These are phyloP conservation scores for Scleromitrula shiraiana DNA, from an alignment of 2,329 filamentous ascomycete species.

Conservation along the genomic window DNA sequence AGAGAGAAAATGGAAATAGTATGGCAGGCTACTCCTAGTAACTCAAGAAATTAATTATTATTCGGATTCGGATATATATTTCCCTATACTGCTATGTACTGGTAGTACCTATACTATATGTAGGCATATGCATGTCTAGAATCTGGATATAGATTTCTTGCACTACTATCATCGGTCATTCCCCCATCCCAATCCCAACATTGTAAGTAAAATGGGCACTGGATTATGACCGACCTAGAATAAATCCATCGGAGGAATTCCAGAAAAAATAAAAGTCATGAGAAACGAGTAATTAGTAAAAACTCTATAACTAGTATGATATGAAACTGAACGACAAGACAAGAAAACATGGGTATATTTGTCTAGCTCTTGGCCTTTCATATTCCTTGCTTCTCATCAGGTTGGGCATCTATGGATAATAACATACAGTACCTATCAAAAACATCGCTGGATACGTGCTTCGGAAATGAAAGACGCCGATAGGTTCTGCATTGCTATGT, in stretches of 20 bases:
- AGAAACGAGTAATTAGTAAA: too few species aligned
- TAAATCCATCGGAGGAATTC: background rate
- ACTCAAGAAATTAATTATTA: background rate
- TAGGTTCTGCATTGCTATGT: constrained; percentile 24
- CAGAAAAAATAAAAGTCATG: background rate
- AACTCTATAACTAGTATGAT: background rate
- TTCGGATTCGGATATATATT: too few species aligned
- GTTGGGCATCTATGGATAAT: constrained; percentile 21
- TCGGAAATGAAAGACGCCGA: constrained; percentile 14
- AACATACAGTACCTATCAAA: too few species aligned
- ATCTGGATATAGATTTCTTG: too few species aligned
- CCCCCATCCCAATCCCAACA: background rate
- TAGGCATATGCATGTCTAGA: too few species aligned
- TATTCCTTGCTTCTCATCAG: constrained; percentile 7
- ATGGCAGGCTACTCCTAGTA: too few species aligned
- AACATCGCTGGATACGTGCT: constrained; percentile 10
- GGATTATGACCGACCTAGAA: background rate
- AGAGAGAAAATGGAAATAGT: background rate
- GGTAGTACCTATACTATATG: too few species aligned
- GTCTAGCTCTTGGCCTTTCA: constrained; percentile 5
- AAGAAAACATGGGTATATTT: background rate
- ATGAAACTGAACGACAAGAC: background rate
- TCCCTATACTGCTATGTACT: too few species aligned
- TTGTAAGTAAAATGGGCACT: background rate
- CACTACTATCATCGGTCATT: too few species aligned